phyloP scores from a whole-genome alignment of 257 asterid species.

The Ligustrum vulgare region DNA sequence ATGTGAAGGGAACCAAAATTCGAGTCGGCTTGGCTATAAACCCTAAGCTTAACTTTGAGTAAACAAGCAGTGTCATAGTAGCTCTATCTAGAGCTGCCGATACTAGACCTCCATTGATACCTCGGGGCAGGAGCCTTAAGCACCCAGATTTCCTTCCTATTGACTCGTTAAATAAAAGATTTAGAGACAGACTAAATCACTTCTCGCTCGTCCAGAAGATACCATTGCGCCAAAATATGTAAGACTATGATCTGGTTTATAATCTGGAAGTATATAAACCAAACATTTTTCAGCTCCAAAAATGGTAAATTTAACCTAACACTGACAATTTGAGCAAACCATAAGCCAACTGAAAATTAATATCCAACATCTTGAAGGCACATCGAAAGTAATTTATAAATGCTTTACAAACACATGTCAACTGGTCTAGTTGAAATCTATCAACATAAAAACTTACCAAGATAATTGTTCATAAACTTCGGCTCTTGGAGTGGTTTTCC shows the following conservation, averaged over 20 bases:
- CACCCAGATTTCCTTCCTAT: not conserved
- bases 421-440: constrained; percentile 16
- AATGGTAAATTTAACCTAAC: not conserved
- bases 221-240: not conserved
- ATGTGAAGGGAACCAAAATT: not conserved
- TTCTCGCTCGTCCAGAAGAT: not conserved
- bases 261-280: not conserved
- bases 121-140: not conserved
- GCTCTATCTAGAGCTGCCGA: not conserved
- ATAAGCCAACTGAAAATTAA: not conserved
- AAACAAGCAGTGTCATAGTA: not conserved
- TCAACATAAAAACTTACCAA: constrained; percentile 51
- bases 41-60: not conserved
- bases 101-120: not conserved
- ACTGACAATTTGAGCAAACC: not conserved
- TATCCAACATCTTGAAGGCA: not conserved
- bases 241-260: not conserved
- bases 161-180: not conserved
- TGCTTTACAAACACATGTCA: constrained; percentile 12
- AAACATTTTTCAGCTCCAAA: not conserved
- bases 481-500: constrained; percentile 65
- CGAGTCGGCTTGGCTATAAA: not conserved
- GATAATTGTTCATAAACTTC: constrained; percentile 90
- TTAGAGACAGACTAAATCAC: not conserved
- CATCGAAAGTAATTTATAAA: not conserved